These are phyloP conservation scores for Prillingera fragicola DNA, from an alignment of 1,284 basidiomycete species.

Conservation along the genomic window DNA sequence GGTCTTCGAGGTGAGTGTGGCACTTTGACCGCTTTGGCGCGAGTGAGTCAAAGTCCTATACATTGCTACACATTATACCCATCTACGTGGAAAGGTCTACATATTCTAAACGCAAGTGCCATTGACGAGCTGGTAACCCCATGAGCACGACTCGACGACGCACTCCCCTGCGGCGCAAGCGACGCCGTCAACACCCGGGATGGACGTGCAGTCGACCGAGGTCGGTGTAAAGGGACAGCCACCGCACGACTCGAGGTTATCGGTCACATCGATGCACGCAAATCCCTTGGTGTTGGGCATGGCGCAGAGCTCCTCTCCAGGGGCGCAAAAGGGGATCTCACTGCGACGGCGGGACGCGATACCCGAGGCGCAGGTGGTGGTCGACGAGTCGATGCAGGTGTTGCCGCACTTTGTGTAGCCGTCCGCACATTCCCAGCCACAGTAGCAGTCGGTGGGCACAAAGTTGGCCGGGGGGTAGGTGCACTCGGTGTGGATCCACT, in stretches of 20 bases:
- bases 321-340: not conserved
- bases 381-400: not conserved
- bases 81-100: not conserved
- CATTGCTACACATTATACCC: no score
- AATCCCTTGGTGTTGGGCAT: not conserved
- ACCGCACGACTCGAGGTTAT: conserved; percentile 1
- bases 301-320: not conserved
- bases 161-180: conserved; percentile 53
- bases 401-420: conserved; percentile 2
- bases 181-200: conserved; percentile 55
- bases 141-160: not conserved
- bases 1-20: no score
- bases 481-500: conserved; percentile 2
- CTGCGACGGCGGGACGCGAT: not conserved
- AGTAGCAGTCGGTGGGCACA: not conserved
- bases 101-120: not conserved
- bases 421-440: no score
- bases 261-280: not conserved
- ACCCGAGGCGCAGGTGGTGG: conserved; percentile 3
- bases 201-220: conserved; percentile 54
- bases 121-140: not conserved
- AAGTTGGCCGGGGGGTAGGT: not conserved
- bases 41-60: no score
- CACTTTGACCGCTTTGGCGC: no score
- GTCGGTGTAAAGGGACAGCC: not conserved